These are phyloP conservation scores for Raphanus hybrid DNA, from an alignment of 441 rosid species.

Conservation along the genomic window DNA sequence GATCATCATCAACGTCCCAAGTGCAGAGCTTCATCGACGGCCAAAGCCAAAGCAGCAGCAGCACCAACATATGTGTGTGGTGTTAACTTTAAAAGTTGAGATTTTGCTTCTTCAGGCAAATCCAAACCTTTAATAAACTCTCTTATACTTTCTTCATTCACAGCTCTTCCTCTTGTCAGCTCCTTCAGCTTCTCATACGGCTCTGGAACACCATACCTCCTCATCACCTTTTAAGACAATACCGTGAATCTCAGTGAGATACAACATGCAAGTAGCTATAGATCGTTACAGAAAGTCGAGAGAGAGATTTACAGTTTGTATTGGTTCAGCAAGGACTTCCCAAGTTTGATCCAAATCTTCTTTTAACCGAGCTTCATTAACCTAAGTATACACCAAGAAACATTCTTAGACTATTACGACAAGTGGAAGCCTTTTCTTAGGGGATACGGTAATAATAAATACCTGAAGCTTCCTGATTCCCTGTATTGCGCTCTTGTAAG, in stretches of 20 bases:
- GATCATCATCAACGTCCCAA: constrained; percentile 11
- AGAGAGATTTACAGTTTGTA: neutral
- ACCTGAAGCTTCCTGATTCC: too few relatives aligned
- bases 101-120: constrained; percentile 71
- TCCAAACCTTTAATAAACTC: constrained; percentile 78
- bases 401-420: too few relatives aligned
- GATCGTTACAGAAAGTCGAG: neutral
- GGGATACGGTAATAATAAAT: too few relatives aligned
- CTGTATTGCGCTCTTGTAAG: too few relatives aligned
- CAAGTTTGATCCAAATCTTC: constrained; percentile 86
- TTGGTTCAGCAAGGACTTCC: constrained; percentile 39
- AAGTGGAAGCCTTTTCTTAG: too few relatives aligned
- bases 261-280: too few relatives aligned
- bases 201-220: constrained; percentile 90
- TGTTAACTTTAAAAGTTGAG: constrained; percentile 64
- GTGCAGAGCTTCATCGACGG: constrained; percentile 53
- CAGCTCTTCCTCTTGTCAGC: constrained; percentile 87
- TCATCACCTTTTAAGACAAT: constrained; percentile 66
- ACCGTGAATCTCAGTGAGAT: too few relatives aligned
- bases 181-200: constrained; percentile 94
- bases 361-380: constrained; percentile 13
- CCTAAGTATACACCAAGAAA: constrained; percentile 24
- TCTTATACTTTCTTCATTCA: constrained; percentile 76
- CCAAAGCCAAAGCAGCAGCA: constrained; percentile 67
- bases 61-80: constrained; percentile 83